Percentiles rank a stretch among this genome's conserved stretches.
These are phyloP conservation scores for Linderina pennispora DNA, from an alignment of 192 early-diverging fungal species.

Conservation along the genomic window DNA sequence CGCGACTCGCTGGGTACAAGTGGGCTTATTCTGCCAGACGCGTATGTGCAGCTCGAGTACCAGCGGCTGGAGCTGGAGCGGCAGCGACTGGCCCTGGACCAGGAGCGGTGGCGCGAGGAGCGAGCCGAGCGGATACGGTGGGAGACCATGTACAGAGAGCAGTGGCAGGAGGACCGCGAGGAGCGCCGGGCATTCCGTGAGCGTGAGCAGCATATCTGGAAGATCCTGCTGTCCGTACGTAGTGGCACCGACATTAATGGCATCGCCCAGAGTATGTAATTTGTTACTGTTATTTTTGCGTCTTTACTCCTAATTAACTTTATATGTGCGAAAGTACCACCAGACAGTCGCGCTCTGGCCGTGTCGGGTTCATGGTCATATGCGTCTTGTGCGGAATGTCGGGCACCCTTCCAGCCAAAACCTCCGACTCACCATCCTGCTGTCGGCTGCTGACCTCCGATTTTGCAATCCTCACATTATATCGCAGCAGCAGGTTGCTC, in stretches of 20 bases:
- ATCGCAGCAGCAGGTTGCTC: conserved; percentile 33
- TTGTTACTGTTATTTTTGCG: no score
- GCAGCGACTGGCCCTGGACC: conserved; percentile 13
- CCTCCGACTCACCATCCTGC: neutral
- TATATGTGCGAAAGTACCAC: conserved; percentile 17
- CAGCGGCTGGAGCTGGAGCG: conserved; percentile 16
- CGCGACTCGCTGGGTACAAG: neutral
- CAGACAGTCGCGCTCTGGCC: conserved; percentile 35
- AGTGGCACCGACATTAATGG: neutral
- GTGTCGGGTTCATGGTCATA: conserved; percentile 30
- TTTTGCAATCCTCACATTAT: conserved; percentile 8
- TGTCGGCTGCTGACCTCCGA: neutral
- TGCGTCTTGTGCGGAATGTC: conserved; percentile 20
- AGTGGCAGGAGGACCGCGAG: conserved; percentile 28
- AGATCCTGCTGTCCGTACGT: conserved; percentile 10
- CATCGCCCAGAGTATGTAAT: no score
- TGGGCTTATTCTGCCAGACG: conserved; percentile 1
- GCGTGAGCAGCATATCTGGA: conserved; percentile 21
- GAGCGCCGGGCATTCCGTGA: conserved; percentile 16
- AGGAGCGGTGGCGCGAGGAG: conserved; percentile 29
- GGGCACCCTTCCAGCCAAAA: conserved; percentile 1
- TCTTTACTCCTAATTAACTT: no score
- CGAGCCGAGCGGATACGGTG: conserved; percentile 15
- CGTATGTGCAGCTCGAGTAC: conserved; percentile 16
- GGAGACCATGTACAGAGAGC: conserved; percentile 29